Evolutionary conservation across 179 eudicot species (phyloP), one percentile per base, ranked within the genome.

Genomic region (Kewa caespitosa): DNA sequence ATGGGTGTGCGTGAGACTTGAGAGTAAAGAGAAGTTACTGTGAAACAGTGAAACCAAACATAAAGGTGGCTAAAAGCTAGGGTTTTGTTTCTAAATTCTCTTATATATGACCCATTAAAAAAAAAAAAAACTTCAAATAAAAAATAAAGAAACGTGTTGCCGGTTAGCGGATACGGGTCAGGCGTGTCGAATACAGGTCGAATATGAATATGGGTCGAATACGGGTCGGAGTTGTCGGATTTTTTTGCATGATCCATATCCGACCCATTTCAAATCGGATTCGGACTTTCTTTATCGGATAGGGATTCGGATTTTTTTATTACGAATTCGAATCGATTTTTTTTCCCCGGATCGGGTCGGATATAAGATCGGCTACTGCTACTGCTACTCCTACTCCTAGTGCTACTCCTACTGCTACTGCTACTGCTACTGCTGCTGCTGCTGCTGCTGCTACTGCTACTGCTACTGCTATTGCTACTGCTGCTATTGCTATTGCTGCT

Each of bases 401-500:
- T 65, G 20, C 69, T 65, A 36, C 69, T 65, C 18, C 69, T 36
- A 22, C 69, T 65, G 23, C 69, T 65, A 9, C 69, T 65, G 23
- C 69, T 65, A 20, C 69, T 65, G 1, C 43, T 65, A 23, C 27
- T 36, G 14, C 69, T 65, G 43, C 69, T 65, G 11, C 46, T 66
- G 4, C 69, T 66, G 17, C 69, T 66, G 14, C 69, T 66, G 6
- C 69, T 66, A 3, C 69, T 66, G 10, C 69, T 66, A 23, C 46
- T 66, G 31, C 69, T 66, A 8, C 48, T 37, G 8, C 46, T 66
- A 17, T 48, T 66, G 11, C 46, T 66, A 7, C 28, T 66, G 27
- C 69, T 66, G 31, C 69, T 66, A 8, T 48, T 66, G 31, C 69
- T 66, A 6, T 48, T 66, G 15, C 69, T 66, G 11, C 69, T 66